Conservation (phyloP, 2,329 filamentous ascomycete genomes). For the Pestalotiopsis sp. region DNA sequence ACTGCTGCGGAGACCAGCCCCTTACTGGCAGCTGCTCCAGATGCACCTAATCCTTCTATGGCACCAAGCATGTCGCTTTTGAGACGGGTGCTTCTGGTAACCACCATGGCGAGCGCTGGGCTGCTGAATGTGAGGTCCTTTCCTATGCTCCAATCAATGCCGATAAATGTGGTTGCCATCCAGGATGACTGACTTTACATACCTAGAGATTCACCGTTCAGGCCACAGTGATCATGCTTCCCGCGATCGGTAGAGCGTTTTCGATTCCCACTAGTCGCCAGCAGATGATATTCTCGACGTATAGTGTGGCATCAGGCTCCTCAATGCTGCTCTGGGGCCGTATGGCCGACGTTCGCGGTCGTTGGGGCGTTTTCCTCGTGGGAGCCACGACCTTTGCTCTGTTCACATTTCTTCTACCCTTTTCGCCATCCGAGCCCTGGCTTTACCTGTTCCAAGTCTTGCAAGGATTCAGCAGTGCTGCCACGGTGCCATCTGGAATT, state of each 20-base stretch:
- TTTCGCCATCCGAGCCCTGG: slow-evolving; percentile 60
- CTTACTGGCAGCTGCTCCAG: not conserved
- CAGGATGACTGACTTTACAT: not conserved
- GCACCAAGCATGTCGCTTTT: not conserved
- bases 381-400: slow-evolving; percentile 53
- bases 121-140: not conserved
- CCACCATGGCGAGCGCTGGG: not conserved
- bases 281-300: not conserved
- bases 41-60: not conserved
- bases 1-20: not conserved
- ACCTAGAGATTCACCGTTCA: not conserved
- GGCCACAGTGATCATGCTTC: not conserved
- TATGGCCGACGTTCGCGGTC: slow-evolving; percentile 50
- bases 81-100: not conserved
- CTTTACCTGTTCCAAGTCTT: slow-evolving; percentile 61
- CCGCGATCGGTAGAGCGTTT: not conserved
- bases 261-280: not conserved
- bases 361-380: slow-evolving; percentile 45
- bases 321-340: slow-evolving; percentile 56
- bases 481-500: slow-evolving; percentile 60
- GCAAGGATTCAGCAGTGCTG: slow-evolving; percentile 62
- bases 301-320: slow-evolving; percentile 23
- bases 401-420: slow-evolving; percentile 60
- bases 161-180: not conserved
- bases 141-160: not conserved